These are phyloP conservation scores for Lavandula angustifolia DNA, from an alignment of 257 asterid species.

Conservation along the genomic window DNA sequence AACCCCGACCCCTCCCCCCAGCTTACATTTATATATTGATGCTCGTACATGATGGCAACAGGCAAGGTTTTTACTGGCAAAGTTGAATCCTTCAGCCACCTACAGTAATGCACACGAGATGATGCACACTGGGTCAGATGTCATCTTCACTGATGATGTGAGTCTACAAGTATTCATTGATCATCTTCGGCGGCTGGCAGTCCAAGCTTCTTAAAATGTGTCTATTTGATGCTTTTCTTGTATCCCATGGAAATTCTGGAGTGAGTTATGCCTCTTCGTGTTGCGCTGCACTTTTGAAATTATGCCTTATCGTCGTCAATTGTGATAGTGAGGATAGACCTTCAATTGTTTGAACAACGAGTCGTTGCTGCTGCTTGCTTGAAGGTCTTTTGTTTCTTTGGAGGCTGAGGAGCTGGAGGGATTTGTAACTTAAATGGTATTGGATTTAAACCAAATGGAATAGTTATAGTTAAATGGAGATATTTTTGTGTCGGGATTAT, in stretches of 20 bases:
- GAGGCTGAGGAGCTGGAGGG: slow-evolving; percentile 24
- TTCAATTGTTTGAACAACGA: slow-evolving; percentile 27
- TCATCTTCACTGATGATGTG: slow-evolving; percentile 93
- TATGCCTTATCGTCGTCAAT: slow-evolving; percentile 26
- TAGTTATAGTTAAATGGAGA: slow-evolving; percentile 36
- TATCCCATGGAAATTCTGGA: slow-evolving; percentile 24
- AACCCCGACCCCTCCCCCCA: background rate
- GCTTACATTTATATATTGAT: background rate
- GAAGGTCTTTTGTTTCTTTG: slow-evolving; percentile 26
- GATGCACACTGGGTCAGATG: slow-evolving; percentile 88
- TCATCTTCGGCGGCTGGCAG: slow-evolving; percentile 95
- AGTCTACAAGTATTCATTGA: slow-evolving; percentile 88
- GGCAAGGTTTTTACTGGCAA: slow-evolving; percentile 97
- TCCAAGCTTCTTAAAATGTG: slow-evolving; percentile 68
- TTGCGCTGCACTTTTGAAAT: slow-evolving; percentile 18
- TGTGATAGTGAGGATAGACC: slow-evolving; percentile 27
- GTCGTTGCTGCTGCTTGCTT: slow-evolving; percentile 20
- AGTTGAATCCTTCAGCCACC: slow-evolving; percentile 96
- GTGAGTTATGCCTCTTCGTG: slow-evolving; percentile 28
- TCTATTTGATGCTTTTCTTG: background rate
- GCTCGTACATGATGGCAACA: slow-evolving; percentile 36
- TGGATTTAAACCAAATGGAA: slow-evolving; percentile 27
- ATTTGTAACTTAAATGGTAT: slow-evolving; percentile 42
- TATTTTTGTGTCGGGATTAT: slow-evolving; percentile 31
- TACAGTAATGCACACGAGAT: slow-evolving; percentile 78